phyloP scores from a whole-genome alignment of 352 stramenopile genomes.

The Saprolegnia diclina region DNA sequence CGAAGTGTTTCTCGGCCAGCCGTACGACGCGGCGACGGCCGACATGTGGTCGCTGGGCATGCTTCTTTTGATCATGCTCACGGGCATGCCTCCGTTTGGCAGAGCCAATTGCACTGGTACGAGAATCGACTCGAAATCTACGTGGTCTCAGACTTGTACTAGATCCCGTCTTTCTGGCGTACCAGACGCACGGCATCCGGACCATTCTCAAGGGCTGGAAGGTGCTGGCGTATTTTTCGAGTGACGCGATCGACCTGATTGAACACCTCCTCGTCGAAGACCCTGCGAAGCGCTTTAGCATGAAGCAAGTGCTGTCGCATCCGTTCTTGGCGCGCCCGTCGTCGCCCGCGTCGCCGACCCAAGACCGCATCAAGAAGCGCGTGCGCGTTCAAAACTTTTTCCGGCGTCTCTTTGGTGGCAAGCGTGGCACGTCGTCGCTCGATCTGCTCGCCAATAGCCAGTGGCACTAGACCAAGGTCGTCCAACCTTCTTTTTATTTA shows the following conservation, averaged over 20 bases:
- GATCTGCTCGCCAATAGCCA: background rate
- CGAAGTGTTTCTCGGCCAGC: conserved; percentile 19
- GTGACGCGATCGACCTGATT: conserved; percentile 13
- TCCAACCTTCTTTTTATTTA: background rate
- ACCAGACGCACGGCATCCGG: conserved; percentile 12
- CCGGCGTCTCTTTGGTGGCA: conserved; percentile 10
- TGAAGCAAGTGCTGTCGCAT: conserved; percentile 11
- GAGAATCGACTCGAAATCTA: background rate
- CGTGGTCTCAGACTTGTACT: background rate
- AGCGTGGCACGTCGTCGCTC: background rate
- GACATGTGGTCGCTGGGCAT: conserved; percentile 29
- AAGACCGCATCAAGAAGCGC: conserved; percentile 1
- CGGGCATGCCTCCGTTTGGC: conserved; percentile 24
- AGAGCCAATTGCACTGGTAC: conserved; percentile 5
- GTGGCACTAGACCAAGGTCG: background rate
- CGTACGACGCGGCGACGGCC: conserved; percentile 22
- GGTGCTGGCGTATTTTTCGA: conserved; percentile 5
- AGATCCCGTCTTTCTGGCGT: conserved; percentile 21
- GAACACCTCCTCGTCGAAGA: conserved; percentile 6
- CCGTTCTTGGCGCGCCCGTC: background rate
- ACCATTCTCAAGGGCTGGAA: conserved; percentile 17
- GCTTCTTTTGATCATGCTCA: conserved; percentile 27
- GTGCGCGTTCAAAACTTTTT: conserved; percentile 17
- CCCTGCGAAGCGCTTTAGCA: conserved; percentile 1
- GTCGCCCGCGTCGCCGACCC: background rate